Evolutionary conservation across 2,329 filamentous ascomycete species (phyloP), one percentile per base, ranked within the genome.

Genomic region (Esteya vermicola): DNA sequence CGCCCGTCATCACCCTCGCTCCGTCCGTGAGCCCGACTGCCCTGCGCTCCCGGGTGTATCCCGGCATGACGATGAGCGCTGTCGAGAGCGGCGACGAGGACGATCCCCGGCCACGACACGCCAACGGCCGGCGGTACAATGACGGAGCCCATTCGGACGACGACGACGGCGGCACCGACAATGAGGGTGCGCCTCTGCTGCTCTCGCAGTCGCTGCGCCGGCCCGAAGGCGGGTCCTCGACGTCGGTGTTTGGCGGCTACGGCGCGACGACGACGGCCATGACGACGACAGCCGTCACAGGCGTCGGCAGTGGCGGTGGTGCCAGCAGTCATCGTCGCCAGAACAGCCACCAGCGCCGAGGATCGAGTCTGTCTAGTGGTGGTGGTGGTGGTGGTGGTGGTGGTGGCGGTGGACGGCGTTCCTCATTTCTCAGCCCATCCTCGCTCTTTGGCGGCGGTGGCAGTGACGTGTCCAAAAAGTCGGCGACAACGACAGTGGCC

Each of bases 131-230:
- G 25, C 28, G 26, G 23, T 26, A 10, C 21, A 12, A 13, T 19
- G 2, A 8, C 2, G 12, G 57, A 57, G n/a, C 57, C 56, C 39
- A n/a, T n/a, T n/a, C n/a, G n/a, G 62, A 59, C 44, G 68, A 70
- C 9, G 71, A 72, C 27, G 27, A 36, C 23, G 27, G 36, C 3
- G 59, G 64, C 9, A 19, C 30, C 4, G 63, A 68, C 3, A 57
- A 72, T 44, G 75, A 79, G 52, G 61, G 61, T 3, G 64, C 66
- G 1, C 75, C 75, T 9, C 58, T 80, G 9, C 61, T 80, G 19
- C n/a, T n/a, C n/a, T 60, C 68, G 5, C 56, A 52, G 20, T 60
- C 66, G 9, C 45, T 52, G 12, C 60, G 32, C 52, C 57, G 22
- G 57, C 57, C 36, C 22, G 23, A 49, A 36, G 58, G 60, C 8